phyloP scores from a whole-genome alignment of 257 asterid species.

The Datura wrightii region DNA sequence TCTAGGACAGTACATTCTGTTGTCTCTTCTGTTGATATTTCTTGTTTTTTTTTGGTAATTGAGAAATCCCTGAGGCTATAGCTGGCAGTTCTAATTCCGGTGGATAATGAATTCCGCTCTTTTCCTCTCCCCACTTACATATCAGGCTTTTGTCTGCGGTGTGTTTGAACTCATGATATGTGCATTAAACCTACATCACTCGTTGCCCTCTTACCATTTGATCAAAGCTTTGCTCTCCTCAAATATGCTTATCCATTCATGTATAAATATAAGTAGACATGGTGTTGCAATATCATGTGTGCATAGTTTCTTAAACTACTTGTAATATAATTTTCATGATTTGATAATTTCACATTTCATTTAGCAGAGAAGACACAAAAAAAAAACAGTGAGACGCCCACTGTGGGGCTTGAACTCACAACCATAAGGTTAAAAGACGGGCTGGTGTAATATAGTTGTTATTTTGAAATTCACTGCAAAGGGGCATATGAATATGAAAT shows the following conservation, averaged over 20 bases:
- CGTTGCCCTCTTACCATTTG: neutral
- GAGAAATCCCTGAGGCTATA: neutral
- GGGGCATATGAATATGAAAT: too few species aligned
- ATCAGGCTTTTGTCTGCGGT: neutral
- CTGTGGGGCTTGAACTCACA: too few species aligned
- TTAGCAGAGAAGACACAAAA: too few species aligned
- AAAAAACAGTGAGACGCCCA: too few species aligned
- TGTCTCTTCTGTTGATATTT: constrained; percentile 11
- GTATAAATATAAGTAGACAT: neutral
- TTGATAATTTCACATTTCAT: neutral
- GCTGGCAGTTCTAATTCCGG: neutral
- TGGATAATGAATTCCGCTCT: neutral
- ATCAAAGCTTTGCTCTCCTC: neutral
- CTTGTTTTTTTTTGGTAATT: neutral
- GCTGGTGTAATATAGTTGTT: too few species aligned
- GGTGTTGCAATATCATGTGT: neutral
- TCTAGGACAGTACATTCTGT: constrained; percentile 5
- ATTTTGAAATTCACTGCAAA: too few species aligned
- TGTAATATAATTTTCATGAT: neutral
- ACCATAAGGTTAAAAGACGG: too few species aligned
- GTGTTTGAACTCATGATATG: neutral
- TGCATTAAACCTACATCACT: neutral
- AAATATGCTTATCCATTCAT: neutral
- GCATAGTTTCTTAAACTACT: neutral
- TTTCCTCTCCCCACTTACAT: neutral